Evolutionary conservation across 495 filamentous ascomycete species (phyloP).

Genomic region (Penicillium coffeae): DNA sequence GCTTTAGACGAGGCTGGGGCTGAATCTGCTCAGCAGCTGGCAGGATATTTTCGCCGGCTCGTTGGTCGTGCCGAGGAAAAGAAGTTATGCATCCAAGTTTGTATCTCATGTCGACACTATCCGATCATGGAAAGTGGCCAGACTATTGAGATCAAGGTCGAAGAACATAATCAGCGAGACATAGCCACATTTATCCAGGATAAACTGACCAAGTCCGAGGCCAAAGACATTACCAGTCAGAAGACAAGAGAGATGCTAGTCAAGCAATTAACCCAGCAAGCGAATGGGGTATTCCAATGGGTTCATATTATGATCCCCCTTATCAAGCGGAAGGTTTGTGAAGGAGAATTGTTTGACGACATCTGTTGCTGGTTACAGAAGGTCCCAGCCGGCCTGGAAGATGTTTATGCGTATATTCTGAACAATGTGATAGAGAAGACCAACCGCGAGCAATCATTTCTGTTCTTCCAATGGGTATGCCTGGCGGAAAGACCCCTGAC

Average conservation of each 20-base stretch:
- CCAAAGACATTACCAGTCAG: not conserved
- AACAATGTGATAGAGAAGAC: slow-evolving; percentile 4
- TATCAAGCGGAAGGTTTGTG: not conserved
- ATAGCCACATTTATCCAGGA: slow-evolving; percentile 9
- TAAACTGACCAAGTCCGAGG: not conserved
- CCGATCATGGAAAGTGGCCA: too few relatives aligned
- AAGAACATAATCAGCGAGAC: too few relatives aligned
- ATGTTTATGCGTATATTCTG: slow-evolving; percentile 11
- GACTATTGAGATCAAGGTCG: too few relatives aligned
- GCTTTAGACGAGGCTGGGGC: slow-evolving; percentile 19
- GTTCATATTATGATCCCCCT: slow-evolving; percentile 7
- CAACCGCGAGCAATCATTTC: slow-evolving; percentile 2
- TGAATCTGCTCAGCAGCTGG: slow-evolving; percentile 6
- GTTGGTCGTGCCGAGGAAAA: slow-evolving; percentile 3
- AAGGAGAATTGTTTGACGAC: slow-evolving; percentile 4
- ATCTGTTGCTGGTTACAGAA: slow-evolving; percentile 6
- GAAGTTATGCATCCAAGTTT: slow-evolving; percentile 1
- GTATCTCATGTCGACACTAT: slow-evolving; percentile 22
- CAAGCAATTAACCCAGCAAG: slow-evolving; percentile 4
- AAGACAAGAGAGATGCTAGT: slow-evolving; percentile 1
- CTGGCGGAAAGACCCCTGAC: slow-evolving; percentile 11
- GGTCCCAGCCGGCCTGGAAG: too few relatives aligned
- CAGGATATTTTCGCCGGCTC: slow-evolving; percentile 11
- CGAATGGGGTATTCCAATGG: too few relatives aligned
- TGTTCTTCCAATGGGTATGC: slow-evolving; percentile 14